phyloP scores from a whole-genome alignment of 2,329 filamentous ascomycete genomes.

The Arthrinium puccinioides region DNA sequence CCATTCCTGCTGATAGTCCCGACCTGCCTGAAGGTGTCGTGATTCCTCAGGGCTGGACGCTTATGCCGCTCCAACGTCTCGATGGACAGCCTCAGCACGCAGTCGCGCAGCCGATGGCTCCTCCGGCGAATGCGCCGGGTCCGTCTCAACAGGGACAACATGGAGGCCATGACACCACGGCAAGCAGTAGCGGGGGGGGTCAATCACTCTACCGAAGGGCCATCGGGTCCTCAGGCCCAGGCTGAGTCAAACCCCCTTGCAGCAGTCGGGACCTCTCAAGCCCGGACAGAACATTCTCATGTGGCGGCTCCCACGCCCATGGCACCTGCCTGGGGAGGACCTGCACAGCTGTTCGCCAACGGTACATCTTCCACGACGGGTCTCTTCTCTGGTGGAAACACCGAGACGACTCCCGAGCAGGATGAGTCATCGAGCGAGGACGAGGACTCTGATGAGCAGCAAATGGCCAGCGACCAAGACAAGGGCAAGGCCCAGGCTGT shows the following conservation, averaged over 20 bases:
- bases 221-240: slow-evolving; percentile 1
- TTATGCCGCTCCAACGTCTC: slow-evolving; percentile 53
- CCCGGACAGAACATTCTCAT: slow-evolving; percentile 16
- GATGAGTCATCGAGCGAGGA: slow-evolving; percentile 3
- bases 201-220: too few species aligned
- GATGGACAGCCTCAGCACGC: slow-evolving; percentile 25
- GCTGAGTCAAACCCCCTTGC: slow-evolving; percentile 5
- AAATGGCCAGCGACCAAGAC: slow-evolving; percentile 5
- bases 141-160: slow-evolving; percentile 1
- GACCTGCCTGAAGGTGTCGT: slow-evolving; percentile 58
- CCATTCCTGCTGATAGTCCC: slow-evolving; percentile 52
- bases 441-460: slow-evolving; percentile 10
- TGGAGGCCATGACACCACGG: not conserved
- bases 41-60: slow-evolving; percentile 57
- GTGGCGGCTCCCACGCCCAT: slow-evolving; percentile 42
- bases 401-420: slow-evolving; percentile 8
- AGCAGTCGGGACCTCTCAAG: slow-evolving; percentile 6
- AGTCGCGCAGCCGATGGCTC: slow-evolving; percentile 8
- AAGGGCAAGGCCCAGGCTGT: slow-evolving; percentile 21
- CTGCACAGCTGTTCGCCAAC: slow-evolving; percentile 38
- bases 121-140: not conserved
- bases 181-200: too few species aligned
- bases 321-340: slow-evolving; percentile 43
- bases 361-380: slow-evolving; percentile 10
- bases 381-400: slow-evolving; percentile 6